Conservation (phyloP, 2,329 filamentous ascomycete genomes). For the Zalaria sp. region DNA sequence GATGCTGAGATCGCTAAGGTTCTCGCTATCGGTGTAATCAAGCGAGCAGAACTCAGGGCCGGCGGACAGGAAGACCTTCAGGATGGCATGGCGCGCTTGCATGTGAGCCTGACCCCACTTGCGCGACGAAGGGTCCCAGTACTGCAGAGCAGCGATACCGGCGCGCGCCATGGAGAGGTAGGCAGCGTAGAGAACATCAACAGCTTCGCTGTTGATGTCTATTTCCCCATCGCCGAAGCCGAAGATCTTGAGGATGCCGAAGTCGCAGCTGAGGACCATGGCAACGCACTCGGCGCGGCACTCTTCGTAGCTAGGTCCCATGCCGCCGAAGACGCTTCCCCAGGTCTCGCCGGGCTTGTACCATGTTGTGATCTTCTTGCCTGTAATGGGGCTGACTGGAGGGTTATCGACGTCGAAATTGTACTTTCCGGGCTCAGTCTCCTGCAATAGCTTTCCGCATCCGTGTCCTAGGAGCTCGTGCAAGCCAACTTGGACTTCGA, state of each 20-base stretch:
- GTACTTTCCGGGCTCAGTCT: conserved; percentile 65
- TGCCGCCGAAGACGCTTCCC: conserved; percentile 79
- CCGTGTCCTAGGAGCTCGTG: conserved; percentile 84
- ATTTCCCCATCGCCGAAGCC: conserved; percentile 68
- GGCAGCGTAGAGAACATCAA: conserved; percentile 73
- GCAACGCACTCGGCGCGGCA: conserved; percentile 89
- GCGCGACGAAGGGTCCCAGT: conserved; percentile 81
- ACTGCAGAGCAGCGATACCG: conserved; percentile 77
- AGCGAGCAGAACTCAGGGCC: conserved; percentile 80
- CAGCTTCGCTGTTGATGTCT: conserved; percentile 62
- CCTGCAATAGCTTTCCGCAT: conserved; percentile 85
- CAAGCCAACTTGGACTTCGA: conserved; percentile 90
- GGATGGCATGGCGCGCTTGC: conserved; percentile 78
- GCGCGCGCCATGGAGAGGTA: conserved; percentile 92
- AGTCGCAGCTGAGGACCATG: conserved; percentile 83
- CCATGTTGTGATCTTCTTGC: conserved; percentile 67
- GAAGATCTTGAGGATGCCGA: conserved; percentile 77
- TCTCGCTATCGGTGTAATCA: conserved; percentile 48
- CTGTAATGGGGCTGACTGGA: conserved; percentile 65
- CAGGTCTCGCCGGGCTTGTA: conserved; percentile 94
- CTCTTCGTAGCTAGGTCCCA: conserved; percentile 84
- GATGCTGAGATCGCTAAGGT: conserved; percentile 70
- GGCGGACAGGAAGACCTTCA: conserved; percentile 71
- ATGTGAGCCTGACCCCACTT: conserved; percentile 76
- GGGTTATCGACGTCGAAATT: conserved; percentile 81